A percentile compares a stretch with the other conserved stretches of the same genome.
Conservation (phyloP, 2,329 filamentous ascomycete species). For the Neoascochyta sp. region DNA sequence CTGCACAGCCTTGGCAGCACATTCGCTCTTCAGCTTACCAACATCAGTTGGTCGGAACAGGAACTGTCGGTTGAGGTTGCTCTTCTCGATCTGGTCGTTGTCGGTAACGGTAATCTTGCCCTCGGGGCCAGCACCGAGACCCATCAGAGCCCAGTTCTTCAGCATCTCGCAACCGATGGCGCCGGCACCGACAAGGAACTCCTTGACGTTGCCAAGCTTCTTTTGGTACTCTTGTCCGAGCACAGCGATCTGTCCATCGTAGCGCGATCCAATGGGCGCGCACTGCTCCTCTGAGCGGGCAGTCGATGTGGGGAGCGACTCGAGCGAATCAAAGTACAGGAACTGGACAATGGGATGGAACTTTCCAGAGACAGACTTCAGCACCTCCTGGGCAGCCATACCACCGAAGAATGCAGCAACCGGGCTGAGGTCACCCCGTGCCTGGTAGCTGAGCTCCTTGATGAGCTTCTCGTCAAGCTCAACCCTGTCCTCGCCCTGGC, state of each 20-base stretch:
- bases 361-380: conserved; percentile 97
- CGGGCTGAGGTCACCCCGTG: conserved; percentile 81
- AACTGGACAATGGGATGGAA: conserved; percentile 95
- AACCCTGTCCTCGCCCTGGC: conserved; percentile 62
- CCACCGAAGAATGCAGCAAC: conserved; percentile 96
- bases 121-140: conserved; percentile 79
- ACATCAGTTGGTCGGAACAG: conserved; percentile 92
- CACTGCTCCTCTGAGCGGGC: conserved; percentile 81
- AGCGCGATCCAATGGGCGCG: conserved; percentile 78
- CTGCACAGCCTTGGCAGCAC: conserved; percentile 82
- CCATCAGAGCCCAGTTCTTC: conserved; percentile 99
- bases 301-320: conserved; percentile 76
- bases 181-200: conserved; percentile 93
- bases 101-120: conserved; percentile 92
- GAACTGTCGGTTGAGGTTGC: conserved; percentile 96
- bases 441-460: conserved; percentile 91
- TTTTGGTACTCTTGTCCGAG: conserved; percentile 93
- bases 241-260: conserved; percentile 95
- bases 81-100: conserved; percentile 98
- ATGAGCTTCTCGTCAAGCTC: conserved; percentile 91
- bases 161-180: conserved; percentile 99
- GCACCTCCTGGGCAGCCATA: conserved; percentile 85
- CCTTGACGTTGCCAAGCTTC: conserved; percentile 82
- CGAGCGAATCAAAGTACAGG: conserved; percentile 97
- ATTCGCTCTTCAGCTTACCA: conserved; percentile 93